Evolutionary conservation across 1,139 yeast species (phyloP).

Genomic region (Suhomyces bribrorum): DNA sequence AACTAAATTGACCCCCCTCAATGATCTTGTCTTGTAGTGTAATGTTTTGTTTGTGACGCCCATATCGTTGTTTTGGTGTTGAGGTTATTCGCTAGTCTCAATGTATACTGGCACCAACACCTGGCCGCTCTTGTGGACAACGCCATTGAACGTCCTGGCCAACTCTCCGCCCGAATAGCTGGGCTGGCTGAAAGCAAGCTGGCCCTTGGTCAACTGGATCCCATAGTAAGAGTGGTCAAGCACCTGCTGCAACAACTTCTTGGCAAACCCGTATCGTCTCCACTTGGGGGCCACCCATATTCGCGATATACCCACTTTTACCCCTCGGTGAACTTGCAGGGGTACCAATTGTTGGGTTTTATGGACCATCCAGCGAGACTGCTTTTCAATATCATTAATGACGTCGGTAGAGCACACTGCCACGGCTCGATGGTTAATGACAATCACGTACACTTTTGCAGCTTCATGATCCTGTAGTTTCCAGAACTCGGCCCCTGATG

Average conservation of each 20-base stretch:
- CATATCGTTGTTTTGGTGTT: too few species aligned
- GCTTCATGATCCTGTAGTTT: constrained; percentile 17
- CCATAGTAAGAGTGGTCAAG: constrained; percentile 54
- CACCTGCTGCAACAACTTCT: constrained; percentile 42
- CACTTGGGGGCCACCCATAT: constrained; percentile 61
- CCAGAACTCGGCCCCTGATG: constrained; percentile 55
- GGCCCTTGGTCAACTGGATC: constrained; percentile 34
- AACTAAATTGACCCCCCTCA: too few species aligned
- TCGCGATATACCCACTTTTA: constrained; percentile 59
- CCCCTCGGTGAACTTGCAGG: constrained; percentile 26
- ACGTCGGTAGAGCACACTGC: constrained; percentile 55
- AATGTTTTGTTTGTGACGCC: too few species aligned
- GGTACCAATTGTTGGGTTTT: constrained; percentile 39
- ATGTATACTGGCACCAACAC: constrained; percentile 52
- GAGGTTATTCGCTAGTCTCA: constrained; percentile 25
- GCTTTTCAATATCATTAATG: constrained; percentile 22
- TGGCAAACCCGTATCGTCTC: constrained; percentile 55
- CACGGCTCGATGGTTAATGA: constrained; percentile 43
- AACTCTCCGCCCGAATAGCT: constrained; percentile 60
- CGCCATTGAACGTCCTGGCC: constrained; percentile 54
- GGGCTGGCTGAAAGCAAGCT: constrained; percentile 74
- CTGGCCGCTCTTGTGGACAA: constrained; percentile 51
- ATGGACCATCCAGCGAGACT: constrained; percentile 51
- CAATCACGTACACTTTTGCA: constrained; percentile 51
- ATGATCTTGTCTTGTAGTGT: too few species aligned